Base-by-base conservation (phyloP, 495 filamentous ascomycete genomes). In the Talaromyces wortmannii region DNA sequence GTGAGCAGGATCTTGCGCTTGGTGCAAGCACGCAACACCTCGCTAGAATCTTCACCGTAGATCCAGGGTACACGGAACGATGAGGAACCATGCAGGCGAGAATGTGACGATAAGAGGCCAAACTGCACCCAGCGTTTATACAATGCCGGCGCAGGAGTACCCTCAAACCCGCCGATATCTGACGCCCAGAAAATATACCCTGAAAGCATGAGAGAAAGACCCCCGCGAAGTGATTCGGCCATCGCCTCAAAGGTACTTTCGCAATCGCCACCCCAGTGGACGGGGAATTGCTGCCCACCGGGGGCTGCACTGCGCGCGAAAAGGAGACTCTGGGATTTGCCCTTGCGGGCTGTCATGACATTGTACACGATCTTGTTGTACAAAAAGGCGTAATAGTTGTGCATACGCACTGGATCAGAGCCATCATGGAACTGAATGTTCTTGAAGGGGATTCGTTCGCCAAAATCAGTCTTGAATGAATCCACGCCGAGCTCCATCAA, bases 71-170 rank as follows among this genome's bases (percentile, higher is more conserved):
- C 84, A 31, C 84, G 83, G 71, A 86, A 88, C 11, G 80, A 83
- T 6, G 44, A 46, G 16, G 66, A 68, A 0, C 85, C 85, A 63
- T 88, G 85, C 5, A 89, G 73, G 4, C 84, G 80, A 44, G 79
- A 84, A 64, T 88, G 84, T 0, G 79, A 81, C 60, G 82, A 87
- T 12, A 89, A 64, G 0, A 88, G 75, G 0, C 86, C 84, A 57
- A 88, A 87, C 4, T 84, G 83, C 7, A 89, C 83, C 85, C 85
- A 90, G 43, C 86, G 80, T 65, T 88, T 89, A 64, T 89, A 89
- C 57, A 88, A 79, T 64, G 81, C 81, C 0, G 85, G 79, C 5
- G 79, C 74, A 10, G 85, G 85, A 8, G 72, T 78, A 5, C 85
- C 86, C 60, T 88, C 85, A 61, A 88, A 89, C 13, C 85, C 85